phyloP scores from a whole-genome alignment of 2,329 filamentous ascomycete species.

The Cladosporium cucumerinum region DNA sequence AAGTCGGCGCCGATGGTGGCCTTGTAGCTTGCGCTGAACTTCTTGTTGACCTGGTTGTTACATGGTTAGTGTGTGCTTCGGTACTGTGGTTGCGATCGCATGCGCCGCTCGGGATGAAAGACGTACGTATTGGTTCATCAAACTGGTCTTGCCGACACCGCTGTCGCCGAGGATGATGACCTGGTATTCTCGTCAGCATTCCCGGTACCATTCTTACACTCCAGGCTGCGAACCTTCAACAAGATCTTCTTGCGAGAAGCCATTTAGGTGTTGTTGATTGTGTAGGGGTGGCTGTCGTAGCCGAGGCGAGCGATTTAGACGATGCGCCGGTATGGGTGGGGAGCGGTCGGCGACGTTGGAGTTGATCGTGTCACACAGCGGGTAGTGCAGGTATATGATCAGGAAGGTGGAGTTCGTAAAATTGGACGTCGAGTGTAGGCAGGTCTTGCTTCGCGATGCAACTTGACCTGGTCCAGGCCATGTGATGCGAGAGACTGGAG shows the following conservation, averaged over 20 bases:
- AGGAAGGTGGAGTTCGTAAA: neutral
- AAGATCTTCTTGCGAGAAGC: slow-evolving; percentile 40
- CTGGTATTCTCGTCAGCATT: slow-evolving; percentile 47
- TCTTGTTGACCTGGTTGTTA: slow-evolving; percentile 86
- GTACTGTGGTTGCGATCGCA: neutral
- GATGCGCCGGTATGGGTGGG: neutral
- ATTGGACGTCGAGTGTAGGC: neutral
- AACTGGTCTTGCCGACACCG: slow-evolving; percentile 97
- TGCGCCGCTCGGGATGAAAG: slow-evolving; percentile 5
- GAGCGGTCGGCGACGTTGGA: neutral
- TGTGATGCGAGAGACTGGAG: neutral
- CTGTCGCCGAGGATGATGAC: slow-evolving; percentile 99
- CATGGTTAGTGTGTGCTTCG: neutral
- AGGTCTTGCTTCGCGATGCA: neutral
- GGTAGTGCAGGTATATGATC: neutral
- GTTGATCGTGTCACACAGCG: neutral
- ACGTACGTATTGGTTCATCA: slow-evolving; percentile 99
- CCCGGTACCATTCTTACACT: neutral
- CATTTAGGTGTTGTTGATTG: slow-evolving; percentile 26
- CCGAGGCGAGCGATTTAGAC: neutral
- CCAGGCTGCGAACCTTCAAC: slow-evolving; percentile 31
- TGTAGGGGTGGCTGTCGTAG: slow-evolving; percentile 2
- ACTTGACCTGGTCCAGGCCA: neutral
- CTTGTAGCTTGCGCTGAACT: slow-evolving; percentile 99
- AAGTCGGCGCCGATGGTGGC: slow-evolving; percentile 99